Evolutionary conservation across 2,329 filamentous ascomycete genomes (phyloP).

Genomic region (Aureobasidium sp.): DNA sequence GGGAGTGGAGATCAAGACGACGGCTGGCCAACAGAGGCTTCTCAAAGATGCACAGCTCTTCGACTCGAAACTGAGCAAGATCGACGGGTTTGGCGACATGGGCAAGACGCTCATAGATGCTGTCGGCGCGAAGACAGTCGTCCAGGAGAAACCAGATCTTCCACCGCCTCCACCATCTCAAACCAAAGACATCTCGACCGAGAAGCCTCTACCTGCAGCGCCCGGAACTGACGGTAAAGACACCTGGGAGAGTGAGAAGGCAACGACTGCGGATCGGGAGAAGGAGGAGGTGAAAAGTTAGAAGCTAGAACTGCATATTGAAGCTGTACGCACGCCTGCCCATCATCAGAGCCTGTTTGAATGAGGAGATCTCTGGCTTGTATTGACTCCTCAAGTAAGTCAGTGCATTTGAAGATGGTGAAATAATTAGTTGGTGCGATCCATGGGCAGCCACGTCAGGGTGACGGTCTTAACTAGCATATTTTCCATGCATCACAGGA

Average conservation of each 20-base stretch:
- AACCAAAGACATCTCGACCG: background rate
- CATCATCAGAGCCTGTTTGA: no score
- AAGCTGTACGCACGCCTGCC: no score
- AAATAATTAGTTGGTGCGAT: background rate
- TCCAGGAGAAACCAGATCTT: background rate
- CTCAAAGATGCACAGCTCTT: slow-evolving; percentile 68
- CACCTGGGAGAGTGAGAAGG: background rate
- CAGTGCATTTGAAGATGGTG: background rate
- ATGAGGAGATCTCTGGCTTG: no score
- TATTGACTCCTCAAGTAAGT: background rate
- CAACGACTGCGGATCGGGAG: background rate
- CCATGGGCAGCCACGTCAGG: background rate
- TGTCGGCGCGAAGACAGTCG: slow-evolving; percentile 10
- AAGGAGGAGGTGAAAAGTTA: background rate
- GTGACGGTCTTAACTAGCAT: background rate
- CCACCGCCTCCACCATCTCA: background rate
- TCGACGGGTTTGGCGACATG: slow-evolving; percentile 69
- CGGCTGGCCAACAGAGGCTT: slow-evolving; percentile 66
- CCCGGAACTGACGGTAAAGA: background rate
- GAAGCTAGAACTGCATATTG: background rate
- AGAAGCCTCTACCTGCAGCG: background rate
- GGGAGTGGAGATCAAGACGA: slow-evolving; percentile 55
- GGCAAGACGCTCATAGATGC: slow-evolving; percentile 57
- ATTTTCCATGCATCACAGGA: background rate
- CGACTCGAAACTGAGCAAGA: slow-evolving; percentile 58